phyloP scores from a whole-genome alignment of 192 early-diverging fungal genomes.

The Gonapodya prolifera region DNA sequence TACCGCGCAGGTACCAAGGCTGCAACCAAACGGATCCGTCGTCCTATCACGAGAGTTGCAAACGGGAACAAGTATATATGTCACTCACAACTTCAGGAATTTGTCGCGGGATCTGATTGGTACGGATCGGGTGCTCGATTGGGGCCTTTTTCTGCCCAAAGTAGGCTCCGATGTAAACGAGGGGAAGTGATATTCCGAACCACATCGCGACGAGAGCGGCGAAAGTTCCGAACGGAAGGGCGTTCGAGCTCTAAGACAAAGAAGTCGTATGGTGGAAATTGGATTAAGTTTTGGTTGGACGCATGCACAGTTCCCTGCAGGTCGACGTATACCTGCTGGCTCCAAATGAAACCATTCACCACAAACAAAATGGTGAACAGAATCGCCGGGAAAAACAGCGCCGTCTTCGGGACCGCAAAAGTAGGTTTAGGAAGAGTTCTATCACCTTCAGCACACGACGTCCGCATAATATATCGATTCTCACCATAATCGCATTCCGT shows the following conservation, averaged over 20 bases:
- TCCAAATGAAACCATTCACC: conserved; percentile 79
- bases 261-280: no score
- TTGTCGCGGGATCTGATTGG: conserved; percentile 83
- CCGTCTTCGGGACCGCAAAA: no score
- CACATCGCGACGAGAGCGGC: conserved; percentile 61
- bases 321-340: conserved; percentile 62
- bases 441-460: no score
- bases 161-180: conserved; percentile 72
- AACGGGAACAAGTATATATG: no score
- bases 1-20: conserved; percentile 45
- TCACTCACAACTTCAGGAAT: no score
- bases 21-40: no score
- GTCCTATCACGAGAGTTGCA: no score
- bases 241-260: no score
- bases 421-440: no score
- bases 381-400: conserved; percentile 9
- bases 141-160: conserved; percentile 59
- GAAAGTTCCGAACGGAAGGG: conserved; percentile 80
- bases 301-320: no score
- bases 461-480: no score
- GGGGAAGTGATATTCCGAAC: conserved; percentile 63
- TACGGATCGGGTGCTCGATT: conserved; percentile 78
- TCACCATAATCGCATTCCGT: conserved; percentile 3
- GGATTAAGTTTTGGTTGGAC: no score
- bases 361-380: conserved; percentile 49